Evolutionary conservation across 176 grass and related monocot genomes (phyloP).

Genomic region (Avena sativa): DNA sequence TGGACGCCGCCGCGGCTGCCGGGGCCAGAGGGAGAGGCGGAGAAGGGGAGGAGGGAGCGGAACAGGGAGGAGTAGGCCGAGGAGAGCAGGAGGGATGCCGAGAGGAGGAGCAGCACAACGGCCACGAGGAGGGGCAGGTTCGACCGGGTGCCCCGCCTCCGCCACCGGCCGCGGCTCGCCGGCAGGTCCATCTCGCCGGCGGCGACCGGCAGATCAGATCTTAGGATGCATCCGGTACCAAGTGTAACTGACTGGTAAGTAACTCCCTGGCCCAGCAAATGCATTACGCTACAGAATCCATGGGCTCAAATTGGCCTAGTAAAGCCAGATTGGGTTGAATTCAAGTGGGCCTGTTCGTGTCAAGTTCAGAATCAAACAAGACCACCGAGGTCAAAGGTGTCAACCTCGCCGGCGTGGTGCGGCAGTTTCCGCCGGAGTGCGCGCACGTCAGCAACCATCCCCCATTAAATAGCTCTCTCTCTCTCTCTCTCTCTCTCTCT

Average conservation of each 20-base stretch:
- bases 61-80: constrained; percentile 51
- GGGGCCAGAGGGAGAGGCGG: background rate
- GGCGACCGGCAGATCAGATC: constrained; percentile 17
- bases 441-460: constrained; percentile 3
- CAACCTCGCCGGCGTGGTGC: constrained; percentile 12
- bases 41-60: constrained; percentile 44
- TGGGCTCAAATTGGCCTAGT: background rate
- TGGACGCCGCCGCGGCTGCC: constrained; percentile 8
- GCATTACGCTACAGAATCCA: background rate
- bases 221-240: constrained; percentile 22
- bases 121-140: constrained; percentile 49
- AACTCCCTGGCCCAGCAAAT: background rate
- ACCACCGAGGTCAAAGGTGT: background rate
- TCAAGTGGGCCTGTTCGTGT: background rate
- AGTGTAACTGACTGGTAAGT: background rate
- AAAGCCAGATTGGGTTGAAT: background rate
- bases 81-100: constrained; percentile 45
- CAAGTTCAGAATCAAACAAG: too few species aligned
- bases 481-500: background rate
- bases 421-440: background rate
- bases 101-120: constrained; percentile 52
- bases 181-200: constrained; percentile 57
- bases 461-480: constrained; percentile 14
- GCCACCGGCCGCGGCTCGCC: constrained; percentile 65
- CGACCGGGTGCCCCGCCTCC: constrained; percentile 62